Base-by-base conservation (phyloP, 345 rosid genomes). In the Eucalyptus rudis region DNA sequence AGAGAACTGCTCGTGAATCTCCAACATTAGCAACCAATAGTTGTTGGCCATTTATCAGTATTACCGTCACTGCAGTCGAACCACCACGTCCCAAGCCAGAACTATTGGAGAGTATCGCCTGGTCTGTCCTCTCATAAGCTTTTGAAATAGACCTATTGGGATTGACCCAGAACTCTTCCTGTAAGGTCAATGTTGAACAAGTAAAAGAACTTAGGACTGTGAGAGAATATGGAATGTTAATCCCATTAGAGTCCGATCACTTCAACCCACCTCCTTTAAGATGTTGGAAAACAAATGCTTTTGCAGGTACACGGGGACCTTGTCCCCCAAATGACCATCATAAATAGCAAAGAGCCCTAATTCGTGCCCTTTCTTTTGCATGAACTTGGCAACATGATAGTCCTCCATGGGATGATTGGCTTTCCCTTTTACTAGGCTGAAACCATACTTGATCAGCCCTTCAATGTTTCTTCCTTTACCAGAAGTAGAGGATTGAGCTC, bases 351-450 rank as follows among this genome's bases (percentile, higher is more conserved):
- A 95, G 49, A 95, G 93, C 64, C 97, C 97, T 6, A 95, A 90
- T 88, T 95, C 97, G 10, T 89, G 94, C 80, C 94, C 95, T 4
- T 90, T 91, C 6, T 86, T 29, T 50, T 92, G 93, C 27, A 90
- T 87, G 87, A 95, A 95, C 86, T 95, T 95, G 17, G 97, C 95
- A 29, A 95, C 96, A 88, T 95, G 94, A 88, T 94, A 95, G 89
- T 95, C 97, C 89, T 95, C 97, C 97, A 95, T 95, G 8, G 97
- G 96, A 91, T 95, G 97, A 90, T 91, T 94, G 47, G 96, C 97
- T 94, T 94, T 95, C 68, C 97, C 97, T 92, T 95, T 95, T 27
- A 93, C 92, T 71, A 95, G 90, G 89, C 93, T 93, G 86, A 92
- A 95, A n/a, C 97, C 97, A 89, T 90, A 95, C 91, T 92, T 95